These are phyloP conservation scores for Nannochloropsis gaditana DNA, from an alignment of 108 stramenopile species.

Conservation along the genomic window DNA sequence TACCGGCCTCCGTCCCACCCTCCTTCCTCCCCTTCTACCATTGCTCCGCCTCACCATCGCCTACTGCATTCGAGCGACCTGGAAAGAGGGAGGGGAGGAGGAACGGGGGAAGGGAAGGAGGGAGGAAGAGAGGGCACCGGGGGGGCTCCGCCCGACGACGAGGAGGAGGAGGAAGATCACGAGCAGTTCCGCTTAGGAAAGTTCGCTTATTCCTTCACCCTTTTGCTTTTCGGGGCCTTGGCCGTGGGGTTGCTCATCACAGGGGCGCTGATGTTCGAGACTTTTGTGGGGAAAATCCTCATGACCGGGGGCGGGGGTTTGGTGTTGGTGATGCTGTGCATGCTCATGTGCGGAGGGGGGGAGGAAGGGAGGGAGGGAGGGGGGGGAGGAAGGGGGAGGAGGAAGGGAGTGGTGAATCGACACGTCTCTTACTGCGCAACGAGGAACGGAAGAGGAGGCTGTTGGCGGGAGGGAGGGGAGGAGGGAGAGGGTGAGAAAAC, in stretches of 20 bases:
- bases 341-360: neutral
- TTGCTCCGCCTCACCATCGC: neutral
- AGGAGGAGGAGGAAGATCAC: neutral
- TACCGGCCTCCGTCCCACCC: neutral
- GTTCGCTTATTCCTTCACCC: neutral
- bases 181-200: neutral
- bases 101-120: neutral
- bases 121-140: neutral
- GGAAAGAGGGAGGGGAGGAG: neutral
- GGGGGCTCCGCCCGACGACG: neutral
- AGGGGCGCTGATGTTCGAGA: slow-evolving; percentile 14
- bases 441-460: neutral
- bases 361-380: neutral
- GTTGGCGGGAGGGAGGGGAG: neutral
- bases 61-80: neutral
- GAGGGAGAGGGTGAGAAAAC: neutral
- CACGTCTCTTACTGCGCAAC: neutral
- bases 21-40: neutral
- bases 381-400: neutral
- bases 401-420: neutral
- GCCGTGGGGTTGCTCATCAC: neutral
- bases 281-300: neutral
- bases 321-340: neutral
- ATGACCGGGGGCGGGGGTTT: neutral
- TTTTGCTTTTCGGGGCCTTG: neutral